Evolutionary conservation across 2,329 filamentous ascomycete species (phyloP).

Genomic region (Apiospora koreana): DNA sequence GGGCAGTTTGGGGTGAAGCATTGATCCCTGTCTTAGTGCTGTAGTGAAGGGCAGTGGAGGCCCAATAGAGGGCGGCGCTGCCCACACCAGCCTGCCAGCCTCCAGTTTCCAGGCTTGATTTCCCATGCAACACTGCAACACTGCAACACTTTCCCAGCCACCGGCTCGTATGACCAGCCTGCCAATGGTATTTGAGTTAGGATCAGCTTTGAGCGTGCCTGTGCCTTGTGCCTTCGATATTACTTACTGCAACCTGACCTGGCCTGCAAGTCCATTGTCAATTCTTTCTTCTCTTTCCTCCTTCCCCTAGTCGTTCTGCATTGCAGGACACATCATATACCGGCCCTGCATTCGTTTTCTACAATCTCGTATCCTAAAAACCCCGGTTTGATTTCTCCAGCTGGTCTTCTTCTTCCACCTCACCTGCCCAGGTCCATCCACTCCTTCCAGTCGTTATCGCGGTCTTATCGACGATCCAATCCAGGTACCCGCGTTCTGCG

Average conservation of each 20-base stretch:
- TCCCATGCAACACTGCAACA: slow-evolving; percentile 2
- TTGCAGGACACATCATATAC: neutral
- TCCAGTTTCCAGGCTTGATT: slow-evolving; percentile 5
- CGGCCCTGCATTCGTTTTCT: neutral
- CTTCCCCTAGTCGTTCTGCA: neutral
- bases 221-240: no score
- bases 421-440: neutral
- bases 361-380: neutral
- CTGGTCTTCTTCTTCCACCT: neutral
- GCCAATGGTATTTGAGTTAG: neutral
- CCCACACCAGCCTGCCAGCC: slow-evolving; percentile 3
- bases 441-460: slow-evolving; percentile 4
- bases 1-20: slow-evolving; percentile 7
- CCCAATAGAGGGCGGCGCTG: slow-evolving; percentile 1
- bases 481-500: slow-evolving; percentile 7
- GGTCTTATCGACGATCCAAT: neutral
- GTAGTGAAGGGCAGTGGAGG: neutral
- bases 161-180: slow-evolving; percentile 8
- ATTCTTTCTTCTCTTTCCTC: neutral
- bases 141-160: slow-evolving; percentile 6
- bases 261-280: neutral
- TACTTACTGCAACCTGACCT: slow-evolving; percentile 3
- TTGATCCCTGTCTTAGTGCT: slow-evolving; percentile 2
- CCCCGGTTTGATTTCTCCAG: neutral
- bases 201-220: neutral